Evolutionary conservation across 2,329 filamentous ascomycete genomes (phyloP).

Genomic region (Sclerotinia borealis): DNA sequence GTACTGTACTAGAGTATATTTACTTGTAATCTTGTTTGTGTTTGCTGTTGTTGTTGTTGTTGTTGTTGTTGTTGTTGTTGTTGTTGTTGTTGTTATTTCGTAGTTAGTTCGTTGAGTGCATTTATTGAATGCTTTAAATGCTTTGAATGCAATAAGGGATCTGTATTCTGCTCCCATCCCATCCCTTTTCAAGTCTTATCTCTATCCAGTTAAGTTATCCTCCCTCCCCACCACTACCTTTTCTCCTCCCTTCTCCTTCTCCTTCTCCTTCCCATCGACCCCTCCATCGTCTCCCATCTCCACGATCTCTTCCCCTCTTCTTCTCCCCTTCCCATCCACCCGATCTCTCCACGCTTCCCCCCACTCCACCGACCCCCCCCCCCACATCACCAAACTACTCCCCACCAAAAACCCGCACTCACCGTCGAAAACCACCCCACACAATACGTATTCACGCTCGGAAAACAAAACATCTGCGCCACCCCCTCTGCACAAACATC

Average conservation of each 20-base stretch:
- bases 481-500: constrained; percentile 71
- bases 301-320: constrained; percentile 30
- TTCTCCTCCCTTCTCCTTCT: neutral
- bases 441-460: constrained; percentile 72
- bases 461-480: constrained; percentile 70
- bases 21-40: too few relatives aligned
- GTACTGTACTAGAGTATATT: too few relatives aligned
- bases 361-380: constrained; percentile 25
- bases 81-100: neutral
- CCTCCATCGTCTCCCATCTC: constrained; percentile 1
- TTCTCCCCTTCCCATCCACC: constrained; percentile 45
- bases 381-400: constrained; percentile 20
- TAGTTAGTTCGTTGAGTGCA: neutral
- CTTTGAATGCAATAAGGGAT: too few relatives aligned
- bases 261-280: neutral
- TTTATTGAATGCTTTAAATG: too few relatives aligned
- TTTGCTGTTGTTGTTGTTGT: too few relatives aligned
- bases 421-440: constrained; percentile 79
- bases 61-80: too few relatives aligned
- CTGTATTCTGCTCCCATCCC: too few relatives aligned
- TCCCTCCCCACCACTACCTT: neutral
- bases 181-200: too few relatives aligned
- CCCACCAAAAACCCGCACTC: constrained; percentile 50
- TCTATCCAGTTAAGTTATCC: neutral
- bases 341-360: constrained; percentile 36